Percentiles rank a stretch among this genome's conserved stretches.
Evolutionary conservation across 2,329 filamentous ascomycete genomes (phyloP).

Genomic region (Rachicladosporium sp.): DNA sequence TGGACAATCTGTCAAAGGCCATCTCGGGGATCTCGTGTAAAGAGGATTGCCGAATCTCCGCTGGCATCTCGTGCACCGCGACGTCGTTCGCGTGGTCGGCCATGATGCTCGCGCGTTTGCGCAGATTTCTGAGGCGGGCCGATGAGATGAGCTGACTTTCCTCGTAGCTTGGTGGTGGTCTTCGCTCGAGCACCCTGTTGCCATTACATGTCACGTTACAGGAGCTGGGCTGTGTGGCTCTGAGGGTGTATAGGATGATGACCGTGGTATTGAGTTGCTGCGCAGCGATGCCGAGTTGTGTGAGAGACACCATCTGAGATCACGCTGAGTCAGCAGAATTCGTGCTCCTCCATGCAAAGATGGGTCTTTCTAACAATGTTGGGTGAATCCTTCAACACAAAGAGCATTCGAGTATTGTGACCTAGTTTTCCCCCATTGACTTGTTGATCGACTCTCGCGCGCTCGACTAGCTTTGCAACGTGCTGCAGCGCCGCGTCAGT

Average conservation of each 20-base stretch:
- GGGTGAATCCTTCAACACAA: slow-evolving; percentile 7
- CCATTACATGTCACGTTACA: too few species aligned
- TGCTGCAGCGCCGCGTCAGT: slow-evolving; percentile 7
- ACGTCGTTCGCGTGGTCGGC: too few species aligned
- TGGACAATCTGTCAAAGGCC: too few species aligned
- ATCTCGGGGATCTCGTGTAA: too few species aligned
- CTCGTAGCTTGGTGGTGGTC: slow-evolving; percentile 1
- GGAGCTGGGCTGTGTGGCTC: too few species aligned
- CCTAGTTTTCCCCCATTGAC: slow-evolving; percentile 6
- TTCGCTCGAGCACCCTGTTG: not conserved
- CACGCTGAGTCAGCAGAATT: not conserved
- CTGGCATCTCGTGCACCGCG: too few species aligned
- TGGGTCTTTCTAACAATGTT: slow-evolving; percentile 2
- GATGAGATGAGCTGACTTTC: not conserved
- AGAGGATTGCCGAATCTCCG: too few species aligned
- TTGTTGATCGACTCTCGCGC: slow-evolving; percentile 6
- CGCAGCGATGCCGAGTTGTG: slow-evolving; percentile 8
- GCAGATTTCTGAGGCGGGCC: not conserved
- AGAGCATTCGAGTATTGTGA: slow-evolving; percentile 6
- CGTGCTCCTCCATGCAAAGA: too few species aligned
- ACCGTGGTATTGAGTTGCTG: slow-evolving; percentile 5
- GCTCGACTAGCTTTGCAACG: slow-evolving; percentile 10
- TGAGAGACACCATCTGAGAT: slow-evolving; percentile 4
- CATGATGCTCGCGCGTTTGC: not conserved
- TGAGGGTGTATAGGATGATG: not conserved